These are phyloP conservation scores for Erodium trifolium DNA, from an alignment of 441 rosid species.

Conservation along the genomic window DNA sequence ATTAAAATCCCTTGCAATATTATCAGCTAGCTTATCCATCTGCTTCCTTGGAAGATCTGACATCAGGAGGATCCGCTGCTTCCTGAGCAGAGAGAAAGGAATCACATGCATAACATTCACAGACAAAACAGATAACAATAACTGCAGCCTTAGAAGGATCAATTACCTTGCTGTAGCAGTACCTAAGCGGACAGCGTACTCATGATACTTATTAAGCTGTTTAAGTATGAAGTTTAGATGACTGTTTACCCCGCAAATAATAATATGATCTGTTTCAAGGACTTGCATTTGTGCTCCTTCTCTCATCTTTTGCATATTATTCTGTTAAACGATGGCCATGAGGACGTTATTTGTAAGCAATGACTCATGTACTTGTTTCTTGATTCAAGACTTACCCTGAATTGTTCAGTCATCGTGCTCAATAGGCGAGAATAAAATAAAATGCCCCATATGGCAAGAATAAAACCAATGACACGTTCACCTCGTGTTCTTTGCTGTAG, in stretches of 20 bases:
- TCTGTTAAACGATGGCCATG: constrained; percentile 36
- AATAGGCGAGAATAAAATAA: constrained; percentile 83
- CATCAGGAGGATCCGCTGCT: constrained; percentile 91
- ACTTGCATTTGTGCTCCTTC: constrained; percentile 98
- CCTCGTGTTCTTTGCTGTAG: constrained; percentile 86
- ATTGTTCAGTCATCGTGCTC: constrained; percentile 97
- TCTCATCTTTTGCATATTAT: constrained; percentile 81
- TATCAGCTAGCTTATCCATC: constrained; percentile 78
- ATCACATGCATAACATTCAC: too few relatives aligned
- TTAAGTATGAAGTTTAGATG: constrained; percentile 68
- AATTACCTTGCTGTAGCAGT: constrained; percentile 82
- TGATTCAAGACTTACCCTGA: constrained; percentile 49
- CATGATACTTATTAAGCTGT: constrained; percentile 89
- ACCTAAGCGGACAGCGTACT: constrained; percentile 84
- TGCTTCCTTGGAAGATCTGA: constrained; percentile 95
- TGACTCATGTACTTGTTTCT: constrained; percentile 4
- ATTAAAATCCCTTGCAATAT: constrained; percentile 59
- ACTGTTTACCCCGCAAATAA: constrained; percentile 81
- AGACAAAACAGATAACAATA: constrained; percentile 2
- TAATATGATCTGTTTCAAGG: constrained; percentile 79
- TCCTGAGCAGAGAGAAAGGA: constrained; percentile 32
- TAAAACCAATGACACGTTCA: constrained; percentile 77
- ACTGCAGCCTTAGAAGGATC: constrained; percentile 15
- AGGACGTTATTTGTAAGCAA: constrained; percentile 20
- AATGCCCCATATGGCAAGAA: constrained; percentile 93